Evolutionary conservation across 257 asterid species (phyloP), one percentile per base, ranked within the genome.

Genomic region (Nicotiana sylvestris): DNA sequence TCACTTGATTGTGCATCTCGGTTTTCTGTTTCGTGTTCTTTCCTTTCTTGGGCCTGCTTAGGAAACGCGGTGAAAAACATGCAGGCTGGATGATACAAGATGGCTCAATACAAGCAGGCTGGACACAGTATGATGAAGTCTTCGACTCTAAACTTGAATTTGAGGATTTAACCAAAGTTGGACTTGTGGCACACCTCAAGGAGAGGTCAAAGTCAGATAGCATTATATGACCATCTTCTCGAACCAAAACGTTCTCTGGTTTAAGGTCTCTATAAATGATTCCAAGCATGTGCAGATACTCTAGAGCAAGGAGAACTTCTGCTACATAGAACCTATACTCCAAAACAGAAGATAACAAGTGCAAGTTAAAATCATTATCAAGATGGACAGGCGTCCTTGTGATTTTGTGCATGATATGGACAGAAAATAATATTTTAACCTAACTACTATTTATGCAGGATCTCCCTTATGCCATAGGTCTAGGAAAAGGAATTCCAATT

Each of bases 161-260:
- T 25, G 91, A 81, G 81, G 90, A 89, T 79, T 85, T 91, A 33
- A 91, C 93, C 78, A 91, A 81, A 37, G 91, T 91, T 82, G 94
- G 94, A 82, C 90, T 87, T 80, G 88, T 91, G 11, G 89, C 83
- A 60, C 94, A 91, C 55, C 94, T 87, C 68, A 91, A 84, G 35
- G 93, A 89, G 70, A 91, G 93, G 87, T 91, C 94, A 53, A 91
- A 91, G 81, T 91, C 93, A n/a, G 94, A 91, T 70, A 91, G 92
- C 94, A 91, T 91, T 83, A 91, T 91, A 77, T 91, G 94, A 7
- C 94, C 94, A 60, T 91, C 94, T 83, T 88, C 94, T 79, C 94
- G 87, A 61, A 91, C 94, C 60, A 91, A 84, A 74, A 91, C 90
- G 61, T 91, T 91, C 83, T 91, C 94, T 32, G 94, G 94, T 82